phyloP scores from a whole-genome alignment of 805 yeast species.

The Candida ovalis region DNA sequence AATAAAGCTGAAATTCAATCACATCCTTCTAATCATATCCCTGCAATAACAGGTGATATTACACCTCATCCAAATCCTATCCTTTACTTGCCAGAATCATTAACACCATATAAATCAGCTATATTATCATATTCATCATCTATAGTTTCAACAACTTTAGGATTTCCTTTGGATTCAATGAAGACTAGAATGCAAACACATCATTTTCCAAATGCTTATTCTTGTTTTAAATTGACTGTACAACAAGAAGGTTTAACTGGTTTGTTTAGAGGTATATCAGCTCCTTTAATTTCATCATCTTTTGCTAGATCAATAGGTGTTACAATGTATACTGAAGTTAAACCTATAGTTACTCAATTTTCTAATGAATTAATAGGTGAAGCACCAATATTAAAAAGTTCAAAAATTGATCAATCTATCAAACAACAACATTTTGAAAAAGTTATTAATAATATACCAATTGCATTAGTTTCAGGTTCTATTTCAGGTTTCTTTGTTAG shows the following conservation, averaged over 20 bases:
- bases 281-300: conserved; percentile 67
- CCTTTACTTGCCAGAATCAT: conserved; percentile 41
- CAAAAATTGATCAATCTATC: background rate
- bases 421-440: conserved; percentile 10
- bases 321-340: conserved; percentile 52
- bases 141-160: conserved; percentile 60
- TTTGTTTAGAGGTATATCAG: conserved; percentile 71
- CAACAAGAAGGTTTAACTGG: conserved; percentile 62
- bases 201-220: conserved; percentile 50
- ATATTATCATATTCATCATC: conserved; percentile 64
- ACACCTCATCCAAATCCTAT: conserved; percentile 40
- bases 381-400: conserved; percentile 7
- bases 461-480: conserved; percentile 53
- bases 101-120: conserved; percentile 54
- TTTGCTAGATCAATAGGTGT: conserved; percentile 64
- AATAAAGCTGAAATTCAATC: too few relatives aligned
- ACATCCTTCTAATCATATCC: conserved; percentile 27
- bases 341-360: conserved; percentile 36
- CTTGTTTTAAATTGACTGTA: conserved; percentile 55
- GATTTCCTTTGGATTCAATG: conserved; percentile 82
- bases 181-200: conserved; percentile 86
- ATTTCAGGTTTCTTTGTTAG: conserved; percentile 64
- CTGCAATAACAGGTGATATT: conserved; percentile 59
- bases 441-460: conserved; percentile 39
- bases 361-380: conserved; percentile 12